phyloP scores from a whole-genome alignment of 2,329 filamentous ascomycete species.

The Fusarium sp. region DNA sequence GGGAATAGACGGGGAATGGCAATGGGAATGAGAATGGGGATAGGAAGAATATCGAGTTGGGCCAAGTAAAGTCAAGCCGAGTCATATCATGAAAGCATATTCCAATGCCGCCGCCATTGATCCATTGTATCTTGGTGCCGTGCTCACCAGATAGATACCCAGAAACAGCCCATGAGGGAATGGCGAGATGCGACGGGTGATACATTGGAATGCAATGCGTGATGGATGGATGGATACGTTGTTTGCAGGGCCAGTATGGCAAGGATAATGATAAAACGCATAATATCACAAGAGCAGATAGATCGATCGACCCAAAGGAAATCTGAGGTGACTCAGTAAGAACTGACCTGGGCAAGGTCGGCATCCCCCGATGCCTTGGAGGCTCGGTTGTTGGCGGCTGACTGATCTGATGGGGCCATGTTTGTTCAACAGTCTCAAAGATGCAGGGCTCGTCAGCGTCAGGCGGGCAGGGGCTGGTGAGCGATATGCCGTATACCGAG shows the following conservation, averaged over 20 bases:
- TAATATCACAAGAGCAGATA: not conserved
- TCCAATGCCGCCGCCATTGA: not conserved
- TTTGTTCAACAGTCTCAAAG: conserved; percentile 1
- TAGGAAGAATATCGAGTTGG: not conserved
- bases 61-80: not conserved
- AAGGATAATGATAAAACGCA: not conserved
- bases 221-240: not conserved
- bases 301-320: not conserved
- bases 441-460: not conserved
- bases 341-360: conserved; percentile 44
- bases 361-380: conserved; percentile 37
- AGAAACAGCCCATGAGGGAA: not conserved
- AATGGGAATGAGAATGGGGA: conserved; percentile 2
- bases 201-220: not conserved
- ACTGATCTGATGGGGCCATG: conserved; percentile 30
- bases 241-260: conserved; percentile 3
- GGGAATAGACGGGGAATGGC: conserved; percentile 26
- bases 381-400: conserved; percentile 26
- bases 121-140: not conserved
- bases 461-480: not conserved
- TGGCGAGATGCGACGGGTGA: conserved; percentile 3
- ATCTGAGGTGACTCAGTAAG: not conserved
- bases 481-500: not conserved
- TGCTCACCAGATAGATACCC: not conserved
- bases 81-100: not conserved